A percentile compares a stretch with the other conserved stretches of the same genome.
Conservation (phyloP, 1,284 basidiomycete genomes). For the Cystobasidium slooffiae region DNA sequence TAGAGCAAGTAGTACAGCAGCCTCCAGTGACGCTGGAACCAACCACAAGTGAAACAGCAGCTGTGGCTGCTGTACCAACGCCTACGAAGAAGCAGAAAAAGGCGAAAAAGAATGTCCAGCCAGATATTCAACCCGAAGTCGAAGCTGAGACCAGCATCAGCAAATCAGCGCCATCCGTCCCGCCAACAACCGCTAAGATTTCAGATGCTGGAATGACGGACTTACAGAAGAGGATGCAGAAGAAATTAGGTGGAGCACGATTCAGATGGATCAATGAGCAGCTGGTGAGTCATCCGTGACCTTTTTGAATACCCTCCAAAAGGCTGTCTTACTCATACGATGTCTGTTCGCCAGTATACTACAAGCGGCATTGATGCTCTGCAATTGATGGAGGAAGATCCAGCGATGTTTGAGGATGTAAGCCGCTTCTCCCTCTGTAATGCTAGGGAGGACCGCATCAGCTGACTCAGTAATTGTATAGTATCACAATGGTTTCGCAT, state of each 20-base stretch:
- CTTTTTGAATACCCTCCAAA: background rate
- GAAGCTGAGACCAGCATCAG: background rate
- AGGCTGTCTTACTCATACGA: background rate
- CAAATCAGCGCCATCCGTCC: background rate
- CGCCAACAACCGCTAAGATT: background rate
- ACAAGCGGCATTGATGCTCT: slow-evolving; percentile 70
- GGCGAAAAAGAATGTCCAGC: too few relatives aligned
- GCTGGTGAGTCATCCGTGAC: slow-evolving; percentile 36
- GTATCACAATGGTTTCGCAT: slow-evolving; percentile 88
- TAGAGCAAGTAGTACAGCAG: background rate
- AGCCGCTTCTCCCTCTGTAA: slow-evolving; percentile 16
- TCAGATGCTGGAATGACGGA: slow-evolving; percentile 25
- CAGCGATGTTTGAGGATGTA: slow-evolving; percentile 75
- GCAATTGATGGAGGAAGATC: slow-evolving; percentile 78
- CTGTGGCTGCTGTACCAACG: background rate
- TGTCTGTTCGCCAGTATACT: slow-evolving; percentile 47
- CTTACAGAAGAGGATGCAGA: slow-evolving; percentile 44
- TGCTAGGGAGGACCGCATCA: background rate
- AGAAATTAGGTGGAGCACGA: slow-evolving; percentile 53
- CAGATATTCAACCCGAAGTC: too few relatives aligned
- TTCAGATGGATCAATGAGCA: slow-evolving; percentile 54
- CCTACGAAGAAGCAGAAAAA: background rate
- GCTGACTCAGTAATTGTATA: slow-evolving; percentile 55
- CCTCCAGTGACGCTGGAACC: background rate
- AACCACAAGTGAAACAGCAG: background rate